Percentiles rank a stretch among this genome's conserved stretches.
Evolutionary conservation across 192 early-diverging fungal species (phyloP).

Genomic region (Linnemannia zychae): DNA sequence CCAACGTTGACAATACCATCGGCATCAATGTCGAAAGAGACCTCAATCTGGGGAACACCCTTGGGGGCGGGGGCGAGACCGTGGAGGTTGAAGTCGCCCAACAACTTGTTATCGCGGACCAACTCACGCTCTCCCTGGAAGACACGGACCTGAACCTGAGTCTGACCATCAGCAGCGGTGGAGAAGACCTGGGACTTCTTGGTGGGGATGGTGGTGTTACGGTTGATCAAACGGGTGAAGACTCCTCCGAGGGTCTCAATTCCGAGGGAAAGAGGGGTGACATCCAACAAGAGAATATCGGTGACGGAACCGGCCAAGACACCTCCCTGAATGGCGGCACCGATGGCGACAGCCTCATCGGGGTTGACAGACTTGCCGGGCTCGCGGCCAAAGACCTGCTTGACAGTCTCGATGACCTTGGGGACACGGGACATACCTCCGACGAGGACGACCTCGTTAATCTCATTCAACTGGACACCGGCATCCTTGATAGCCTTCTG

Average conservation of each 20-base stretch:
- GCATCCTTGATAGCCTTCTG: slow-evolving; percentile 98
- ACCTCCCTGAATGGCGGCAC: slow-evolving; percentile 97
- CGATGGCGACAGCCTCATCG: slow-evolving; percentile 97
- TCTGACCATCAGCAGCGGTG: slow-evolving; percentile 96
- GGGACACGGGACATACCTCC: slow-evolving; percentile 98
- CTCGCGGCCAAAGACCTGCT: slow-evolving; percentile 87
- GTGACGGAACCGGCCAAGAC: slow-evolving; percentile 93
- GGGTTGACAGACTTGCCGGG: slow-evolving; percentile 96
- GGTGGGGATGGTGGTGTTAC: slow-evolving; percentile 98
- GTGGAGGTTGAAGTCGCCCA: slow-evolving; percentile 88
- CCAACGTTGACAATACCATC: slow-evolving; percentile 98
- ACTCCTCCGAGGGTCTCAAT: slow-evolving; percentile 97
- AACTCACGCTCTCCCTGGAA: slow-evolving; percentile 98
- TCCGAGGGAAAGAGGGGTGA: slow-evolving; percentile 96
- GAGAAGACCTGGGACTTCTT: slow-evolving; percentile 98
- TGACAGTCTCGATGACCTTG: slow-evolving; percentile 92
- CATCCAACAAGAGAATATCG: slow-evolving; percentile 93
- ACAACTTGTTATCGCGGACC: slow-evolving; percentile 95
- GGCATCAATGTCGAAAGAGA: slow-evolving; percentile 98
- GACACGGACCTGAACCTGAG: slow-evolving; percentile 94
- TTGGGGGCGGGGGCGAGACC: slow-evolving; percentile 95
- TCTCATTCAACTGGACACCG: slow-evolving; percentile 81
- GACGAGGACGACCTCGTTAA: slow-evolving; percentile 96
- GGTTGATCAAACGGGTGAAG: slow-evolving; percentile 93
- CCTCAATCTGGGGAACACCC: slow-evolving; percentile 96